phyloP scores from a whole-genome alignment of 2,329 filamentous ascomycete species.

The Trichoderma endophyticum region DNA sequence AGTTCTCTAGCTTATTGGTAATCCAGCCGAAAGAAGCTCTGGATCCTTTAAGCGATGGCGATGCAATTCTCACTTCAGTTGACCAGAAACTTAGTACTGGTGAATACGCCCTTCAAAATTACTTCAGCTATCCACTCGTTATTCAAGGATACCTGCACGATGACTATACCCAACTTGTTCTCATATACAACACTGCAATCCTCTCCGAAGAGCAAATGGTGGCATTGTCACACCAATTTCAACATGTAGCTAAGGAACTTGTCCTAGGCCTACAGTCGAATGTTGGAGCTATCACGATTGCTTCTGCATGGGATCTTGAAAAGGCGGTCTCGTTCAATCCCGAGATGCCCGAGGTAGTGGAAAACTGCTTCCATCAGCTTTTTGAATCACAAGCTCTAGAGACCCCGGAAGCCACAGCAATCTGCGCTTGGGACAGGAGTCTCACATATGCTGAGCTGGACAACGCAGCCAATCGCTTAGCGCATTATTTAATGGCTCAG shows the following conservation, averaged over 20 bases:
- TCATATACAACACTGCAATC: conserved; percentile 1
- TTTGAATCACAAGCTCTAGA: not conserved
- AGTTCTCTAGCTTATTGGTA: conserved; percentile 24
- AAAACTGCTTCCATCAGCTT: conserved; percentile 5
- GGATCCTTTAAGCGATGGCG: not conserved
- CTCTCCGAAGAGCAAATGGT: not conserved
- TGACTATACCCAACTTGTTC: not conserved
- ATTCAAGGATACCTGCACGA: not conserved
- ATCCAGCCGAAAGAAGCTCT: conserved; percentile 15
- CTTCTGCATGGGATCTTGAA: not conserved
- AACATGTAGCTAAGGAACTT: not conserved
- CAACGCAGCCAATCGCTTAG: conserved; percentile 14
- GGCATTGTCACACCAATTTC: not conserved
- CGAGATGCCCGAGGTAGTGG: not conserved
- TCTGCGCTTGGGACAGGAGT: conserved; percentile 25
- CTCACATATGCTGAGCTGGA: conserved; percentile 39
- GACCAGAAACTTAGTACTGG: not conserved
- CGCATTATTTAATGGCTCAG: conserved; percentile 5
- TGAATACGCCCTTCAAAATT: not conserved
- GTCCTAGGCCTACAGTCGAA: not conserved
- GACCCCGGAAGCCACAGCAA: not conserved
- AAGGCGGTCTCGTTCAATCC: not conserved
- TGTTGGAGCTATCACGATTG: not conserved
- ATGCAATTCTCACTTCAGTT: not conserved
- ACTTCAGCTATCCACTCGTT: conserved; percentile 16